Conservation (phyloP, 1,284 basidiomycete species). For the Ceratobasidium sp. region DNA sequence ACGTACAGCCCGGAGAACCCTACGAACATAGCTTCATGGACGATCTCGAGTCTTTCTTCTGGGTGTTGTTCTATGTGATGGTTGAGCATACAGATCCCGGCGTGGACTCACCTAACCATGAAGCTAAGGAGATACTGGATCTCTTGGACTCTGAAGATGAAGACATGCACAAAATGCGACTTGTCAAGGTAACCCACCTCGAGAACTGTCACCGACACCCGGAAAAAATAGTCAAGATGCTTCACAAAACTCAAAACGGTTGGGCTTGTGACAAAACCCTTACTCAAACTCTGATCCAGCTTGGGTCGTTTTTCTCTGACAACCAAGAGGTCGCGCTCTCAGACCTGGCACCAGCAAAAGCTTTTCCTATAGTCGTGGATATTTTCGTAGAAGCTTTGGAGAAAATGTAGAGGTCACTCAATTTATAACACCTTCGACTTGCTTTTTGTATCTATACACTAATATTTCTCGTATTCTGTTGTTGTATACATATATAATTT, state of each 20-base stretch:
- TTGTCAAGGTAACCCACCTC: neutral
- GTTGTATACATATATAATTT: no score
- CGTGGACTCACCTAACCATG: neutral
- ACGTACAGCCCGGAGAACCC: neutral
- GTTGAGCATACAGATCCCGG: neutral
- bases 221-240: neutral
- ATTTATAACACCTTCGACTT: neutral
- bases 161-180: neutral
- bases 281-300: neutral
- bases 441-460: neutral
- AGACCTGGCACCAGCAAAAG: slow-evolving; percentile 2
- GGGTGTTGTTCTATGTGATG: slow-evolving; percentile 9
- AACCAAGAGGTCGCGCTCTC: neutral
- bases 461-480: neutral
- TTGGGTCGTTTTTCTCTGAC: slow-evolving; percentile 14
- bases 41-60: slow-evolving; percentile 44
- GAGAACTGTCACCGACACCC: neutral
- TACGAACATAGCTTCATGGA: slow-evolving; percentile 28
- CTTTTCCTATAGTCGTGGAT: slow-evolving; percentile 14
- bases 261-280: neutral
- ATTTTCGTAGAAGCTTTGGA: slow-evolving; percentile 2
- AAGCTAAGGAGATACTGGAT: neutral
- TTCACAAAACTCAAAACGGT: neutral
- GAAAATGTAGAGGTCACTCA: neutral
- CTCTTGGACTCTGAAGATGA: neutral